These are phyloP conservation scores for Bipolaris cookei DNA, from an alignment of 2,329 filamentous ascomycete species.

Conservation along the genomic window DNA sequence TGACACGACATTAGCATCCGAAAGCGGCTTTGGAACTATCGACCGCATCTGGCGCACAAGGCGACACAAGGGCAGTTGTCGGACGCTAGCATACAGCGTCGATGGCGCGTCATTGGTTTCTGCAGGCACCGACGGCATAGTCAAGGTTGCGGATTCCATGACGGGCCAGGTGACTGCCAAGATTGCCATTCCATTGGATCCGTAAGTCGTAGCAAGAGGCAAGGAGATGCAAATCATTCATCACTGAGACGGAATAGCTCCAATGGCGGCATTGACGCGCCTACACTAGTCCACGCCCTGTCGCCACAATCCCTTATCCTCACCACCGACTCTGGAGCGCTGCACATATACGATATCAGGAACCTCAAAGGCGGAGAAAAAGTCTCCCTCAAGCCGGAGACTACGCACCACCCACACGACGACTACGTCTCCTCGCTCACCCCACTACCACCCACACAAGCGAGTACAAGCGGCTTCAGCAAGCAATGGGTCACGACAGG, in stretches of 20 bases:
- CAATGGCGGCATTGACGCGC: slow-evolving; percentile 66
- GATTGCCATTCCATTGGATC: slow-evolving; percentile 70
- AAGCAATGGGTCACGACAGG: slow-evolving; percentile 97
- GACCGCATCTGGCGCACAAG: slow-evolving; percentile 85
- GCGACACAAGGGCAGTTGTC: slow-evolving; percentile 92
- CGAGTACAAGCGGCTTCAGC: slow-evolving; percentile 84
- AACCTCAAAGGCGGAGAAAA: slow-evolving; percentile 50
- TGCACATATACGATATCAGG: slow-evolving; percentile 89
- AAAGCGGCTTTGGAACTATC: slow-evolving; percentile 74
- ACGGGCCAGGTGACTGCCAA: slow-evolving; percentile 78
- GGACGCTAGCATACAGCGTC: slow-evolving; percentile 76
- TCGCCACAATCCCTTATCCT: slow-evolving; percentile 88
- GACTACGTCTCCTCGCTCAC: slow-evolving; percentile 92
- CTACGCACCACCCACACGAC: slow-evolving; percentile 84
- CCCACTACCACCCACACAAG: slow-evolving; percentile 77
- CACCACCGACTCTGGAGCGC: slow-evolving; percentile 84
- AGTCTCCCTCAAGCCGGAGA: slow-evolving; percentile 64
- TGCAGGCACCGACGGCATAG: slow-evolving; percentile 67
- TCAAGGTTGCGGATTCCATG: slow-evolving; percentile 65
- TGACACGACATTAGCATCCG: slow-evolving; percentile 58
- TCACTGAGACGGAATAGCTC: slow-evolving; percentile 42
- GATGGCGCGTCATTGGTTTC: slow-evolving; percentile 74
- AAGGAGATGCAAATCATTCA: neutral
- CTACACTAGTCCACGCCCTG: slow-evolving; percentile 80
- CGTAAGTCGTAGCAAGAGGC: slow-evolving; percentile 31